Evolutionary conservation across 2,329 filamentous ascomycete genomes (phyloP), one percentile per base, ranked within the genome.

Genomic region (Colletotrichum gigasporum): DNA sequence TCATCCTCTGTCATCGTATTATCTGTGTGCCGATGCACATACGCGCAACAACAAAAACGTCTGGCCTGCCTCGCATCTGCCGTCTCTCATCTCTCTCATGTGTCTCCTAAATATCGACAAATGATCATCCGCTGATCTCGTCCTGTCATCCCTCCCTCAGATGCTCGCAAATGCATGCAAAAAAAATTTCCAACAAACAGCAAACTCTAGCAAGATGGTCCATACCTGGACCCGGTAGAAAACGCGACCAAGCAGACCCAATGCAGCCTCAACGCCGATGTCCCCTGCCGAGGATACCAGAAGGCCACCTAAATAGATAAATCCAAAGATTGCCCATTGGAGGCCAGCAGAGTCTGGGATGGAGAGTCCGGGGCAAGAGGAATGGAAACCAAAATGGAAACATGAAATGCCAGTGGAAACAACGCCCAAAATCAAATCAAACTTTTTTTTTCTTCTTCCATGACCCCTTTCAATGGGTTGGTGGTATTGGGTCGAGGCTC

Each of bases 261-360:
- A 61, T 64, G 61, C 61, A 64, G 48, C 61, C 61, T 61, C 56
- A 64, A 64, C 61, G 56, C 61, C 61, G 10, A 54, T 53, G 14
- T 42, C 35, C n/a, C 42, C 61, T 39, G 20, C 22, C 42, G 11
- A 30, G 16, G 8, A 44, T 47, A 20, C 35, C 16, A 26, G 35
- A 61, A 30, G 39, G 50, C 39, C 37, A 41, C 41, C 55, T 28
- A 39, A 11, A 35, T 14, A 18, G 14, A 11, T 26, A 26, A 34
- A 28, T 18, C 26, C 32, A 22, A 35, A 12, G 30, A 8, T 32
- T 34, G 39, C n/a, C 14, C 22, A 20, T 6, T 14, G 55, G 56
- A 34, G 39, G 37, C 32, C 39, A 35, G 32, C 44, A 28, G 30
- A 56, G 39, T 37, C 41, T 14, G 53, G 9, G 34, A 30, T n/a